A percentile compares a stretch with the other conserved stretches of the same genome.
phyloP scores from a whole-genome alignment of 1,284 basidiomycete genomes.

The Heliocybe sulcata region DNA sequence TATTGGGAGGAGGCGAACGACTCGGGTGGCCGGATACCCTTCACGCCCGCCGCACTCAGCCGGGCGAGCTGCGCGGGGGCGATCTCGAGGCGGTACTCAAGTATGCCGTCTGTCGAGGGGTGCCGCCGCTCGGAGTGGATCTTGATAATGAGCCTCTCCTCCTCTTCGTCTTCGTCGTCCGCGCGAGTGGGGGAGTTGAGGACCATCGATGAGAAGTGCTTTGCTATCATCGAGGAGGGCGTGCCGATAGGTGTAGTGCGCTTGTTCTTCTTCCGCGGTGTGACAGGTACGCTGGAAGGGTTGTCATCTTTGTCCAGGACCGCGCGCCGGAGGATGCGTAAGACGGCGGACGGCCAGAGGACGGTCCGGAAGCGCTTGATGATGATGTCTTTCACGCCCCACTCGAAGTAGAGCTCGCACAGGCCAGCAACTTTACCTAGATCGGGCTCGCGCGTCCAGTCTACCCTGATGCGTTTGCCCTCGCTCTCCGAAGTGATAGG shows the following conservation, averaged over 20 bases:
- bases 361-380: conserved; percentile 73
- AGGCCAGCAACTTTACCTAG: conserved; percentile 64
- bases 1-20: conserved; percentile 34
- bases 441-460: conserved; percentile 61
- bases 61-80: conserved; percentile 56
- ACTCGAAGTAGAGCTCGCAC: conserved; percentile 86
- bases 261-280: conserved; percentile 31
- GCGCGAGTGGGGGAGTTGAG: conserved; percentile 19
- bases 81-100: conserved; percentile 71
- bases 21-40: conserved; percentile 41
- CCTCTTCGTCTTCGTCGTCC: conserved; percentile 23
- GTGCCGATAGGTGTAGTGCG: conserved; percentile 27
- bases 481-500: conserved; percentile 69
- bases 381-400: conserved; percentile 77
- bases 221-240: conserved; percentile 48
- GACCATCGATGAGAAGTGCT: conserved; percentile 41
- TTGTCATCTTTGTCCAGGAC: conserved; percentile 33
- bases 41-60: conserved; percentile 56
- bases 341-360: conserved; percentile 63
- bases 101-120: conserved; percentile 56
- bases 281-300: conserved; percentile 20
- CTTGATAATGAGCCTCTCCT: conserved; percentile 31
- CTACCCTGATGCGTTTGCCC: conserved; percentile 28
- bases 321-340: conserved; percentile 57
- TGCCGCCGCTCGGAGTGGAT: conserved; percentile 44